A percentile compares a stretch with the other conserved stretches of the same genome.
These are phyloP conservation scores for Metschnikowia anglica DNA, from an alignment of 805 yeast genomes.

Conservation along the genomic window DNA sequence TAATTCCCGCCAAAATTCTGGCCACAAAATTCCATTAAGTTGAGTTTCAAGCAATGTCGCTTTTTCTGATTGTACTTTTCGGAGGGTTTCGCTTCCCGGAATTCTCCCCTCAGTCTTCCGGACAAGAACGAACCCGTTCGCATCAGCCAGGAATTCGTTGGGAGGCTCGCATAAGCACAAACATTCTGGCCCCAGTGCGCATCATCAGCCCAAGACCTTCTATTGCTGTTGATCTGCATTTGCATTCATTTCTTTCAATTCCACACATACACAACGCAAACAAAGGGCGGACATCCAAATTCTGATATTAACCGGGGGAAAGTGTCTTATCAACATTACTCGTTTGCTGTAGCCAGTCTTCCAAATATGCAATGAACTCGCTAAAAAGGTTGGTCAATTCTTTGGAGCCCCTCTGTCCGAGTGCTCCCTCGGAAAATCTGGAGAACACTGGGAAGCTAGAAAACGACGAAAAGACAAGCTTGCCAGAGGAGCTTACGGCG, in stretches of 20 bases:
- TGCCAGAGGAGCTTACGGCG: background rate
- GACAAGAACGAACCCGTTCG: no score
- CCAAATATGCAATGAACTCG: constrained; percentile 21
- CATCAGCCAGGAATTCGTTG: background rate
- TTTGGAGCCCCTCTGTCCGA: constrained; percentile 20
- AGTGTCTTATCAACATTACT: background rate
- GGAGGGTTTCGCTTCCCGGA: no score
- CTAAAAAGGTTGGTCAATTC: constrained; percentile 20
- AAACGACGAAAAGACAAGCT: background rate
- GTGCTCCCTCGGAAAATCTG: constrained; percentile 1
- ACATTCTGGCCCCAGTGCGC: constrained; percentile 2
- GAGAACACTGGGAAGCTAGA: background rate
- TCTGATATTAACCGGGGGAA: no score
- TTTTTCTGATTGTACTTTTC: background rate
- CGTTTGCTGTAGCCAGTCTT: background rate
- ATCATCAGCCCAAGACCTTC: constrained; percentile 2
- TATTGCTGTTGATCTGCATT: constrained; percentile 6
- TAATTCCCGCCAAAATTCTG: no score
- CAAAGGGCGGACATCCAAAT: background rate
- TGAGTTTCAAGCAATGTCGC: no score
- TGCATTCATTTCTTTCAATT: constrained; percentile 2
- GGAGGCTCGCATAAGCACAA: background rate
- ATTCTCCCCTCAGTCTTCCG: no score
- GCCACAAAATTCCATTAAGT: no score
- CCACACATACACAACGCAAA: background rate